Evolutionary conservation across 176 grass and related monocot species (phyloP).

Genomic region (Ampelocalamus luodianensis): DNA sequence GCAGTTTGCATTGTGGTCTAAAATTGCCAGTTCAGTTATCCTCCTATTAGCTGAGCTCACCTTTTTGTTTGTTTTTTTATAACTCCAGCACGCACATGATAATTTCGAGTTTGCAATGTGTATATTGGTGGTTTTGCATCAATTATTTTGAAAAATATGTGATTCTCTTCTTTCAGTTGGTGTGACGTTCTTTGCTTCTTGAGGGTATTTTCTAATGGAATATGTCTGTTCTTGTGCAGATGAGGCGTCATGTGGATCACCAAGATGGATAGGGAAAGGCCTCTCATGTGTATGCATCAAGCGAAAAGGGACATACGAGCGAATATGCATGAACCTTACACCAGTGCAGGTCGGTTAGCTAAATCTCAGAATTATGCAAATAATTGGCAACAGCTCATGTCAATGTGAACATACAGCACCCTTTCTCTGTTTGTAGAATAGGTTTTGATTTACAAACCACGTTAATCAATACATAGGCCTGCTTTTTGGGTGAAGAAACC

Average conservation of each 20-base stretch:
- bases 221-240: constrained; percentile 54
- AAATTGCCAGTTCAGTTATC: constrained; percentile 45
- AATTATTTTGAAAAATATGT: not conserved
- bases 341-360: constrained; percentile 64
- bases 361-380: not conserved
- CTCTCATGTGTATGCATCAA: constrained; percentile 96
- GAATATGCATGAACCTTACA: constrained; percentile 91
- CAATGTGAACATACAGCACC: not conserved
- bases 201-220: constrained; percentile 3
- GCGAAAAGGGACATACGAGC: constrained; percentile 75
- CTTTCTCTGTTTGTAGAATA: not conserved
- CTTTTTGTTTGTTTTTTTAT: not conserved
- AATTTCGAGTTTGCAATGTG: not conserved
- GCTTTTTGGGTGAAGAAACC: constrained; percentile 13
- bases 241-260: constrained; percentile 87
- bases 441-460: not conserved
- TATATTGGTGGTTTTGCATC: not conserved
- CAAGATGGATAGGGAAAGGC: constrained; percentile 95
- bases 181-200: not conserved
- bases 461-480: not conserved
- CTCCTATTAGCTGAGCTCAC: not conserved
- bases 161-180: not conserved
- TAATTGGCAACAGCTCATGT: not conserved
- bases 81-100: not conserved
- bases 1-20: constrained; percentile 39